These are phyloP conservation scores for Phaffia australis DNA, from an alignment of 768 basidiomycete genomes.

Conservation along the genomic window DNA sequence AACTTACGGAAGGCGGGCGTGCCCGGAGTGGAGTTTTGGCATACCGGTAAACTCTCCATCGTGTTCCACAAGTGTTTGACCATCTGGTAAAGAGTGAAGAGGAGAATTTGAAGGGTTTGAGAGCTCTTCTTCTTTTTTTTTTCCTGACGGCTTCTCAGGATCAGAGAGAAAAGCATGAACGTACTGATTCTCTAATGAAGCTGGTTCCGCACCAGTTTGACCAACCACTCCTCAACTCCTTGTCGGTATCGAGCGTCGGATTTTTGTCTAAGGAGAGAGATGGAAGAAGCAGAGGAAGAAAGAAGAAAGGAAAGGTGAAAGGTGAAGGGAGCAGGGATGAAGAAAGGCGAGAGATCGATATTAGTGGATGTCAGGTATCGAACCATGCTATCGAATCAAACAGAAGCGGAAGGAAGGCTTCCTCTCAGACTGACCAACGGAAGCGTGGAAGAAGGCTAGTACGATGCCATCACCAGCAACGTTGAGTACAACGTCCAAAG, in stretches of 20 bases:
- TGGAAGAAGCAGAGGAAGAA: neutral
- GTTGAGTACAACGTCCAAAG: conserved; percentile 79
- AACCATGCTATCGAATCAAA: too few species aligned
- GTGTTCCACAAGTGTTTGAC: conserved; percentile 32
- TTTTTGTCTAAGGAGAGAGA: neutral
- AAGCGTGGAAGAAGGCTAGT: conserved; percentile 78
- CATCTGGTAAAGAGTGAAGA: conserved; percentile 35
- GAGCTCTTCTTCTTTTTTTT: too few species aligned
- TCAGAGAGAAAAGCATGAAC: neutral
- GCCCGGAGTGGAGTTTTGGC: conserved; percentile 23
- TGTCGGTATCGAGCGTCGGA: neutral
- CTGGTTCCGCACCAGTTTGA: neutral
- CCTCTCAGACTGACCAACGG: conserved; percentile 56
- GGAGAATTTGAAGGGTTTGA: too few species aligned
- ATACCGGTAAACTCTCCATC: conserved; percentile 28
- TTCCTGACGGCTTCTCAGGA: too few species aligned
- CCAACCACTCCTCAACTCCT: neutral
- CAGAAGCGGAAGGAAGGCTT: neutral
- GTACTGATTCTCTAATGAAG: neutral
- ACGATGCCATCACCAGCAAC: conserved; percentile 78
- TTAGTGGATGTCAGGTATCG: too few species aligned
- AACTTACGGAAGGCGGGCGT: conserved; percentile 29
- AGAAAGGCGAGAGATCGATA: conserved; percentile 28
- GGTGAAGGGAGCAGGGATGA: conserved; percentile 41
- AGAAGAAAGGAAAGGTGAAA: neutral